These are phyloP conservation scores for Glutinoglossum americanum DNA, from an alignment of 495 filamentous ascomycete genomes.

Conservation along the genomic window DNA sequence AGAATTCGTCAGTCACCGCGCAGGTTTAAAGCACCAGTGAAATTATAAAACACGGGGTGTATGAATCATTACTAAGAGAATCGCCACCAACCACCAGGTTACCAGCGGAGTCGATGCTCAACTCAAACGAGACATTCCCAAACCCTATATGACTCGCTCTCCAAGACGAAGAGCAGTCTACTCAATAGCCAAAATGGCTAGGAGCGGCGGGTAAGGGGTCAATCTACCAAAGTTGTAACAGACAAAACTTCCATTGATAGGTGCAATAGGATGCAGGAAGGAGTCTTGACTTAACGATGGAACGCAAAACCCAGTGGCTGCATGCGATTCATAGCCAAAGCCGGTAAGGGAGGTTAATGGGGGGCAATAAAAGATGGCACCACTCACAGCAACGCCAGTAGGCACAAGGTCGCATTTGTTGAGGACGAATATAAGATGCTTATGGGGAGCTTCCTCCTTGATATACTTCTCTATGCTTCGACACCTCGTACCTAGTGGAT, in stretches of 20 bases:
- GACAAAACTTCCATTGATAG: conserved; percentile 50
- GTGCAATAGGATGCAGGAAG: conserved; percentile 31
- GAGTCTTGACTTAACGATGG: conserved; percentile 91
- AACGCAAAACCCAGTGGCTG: conserved; percentile 5
- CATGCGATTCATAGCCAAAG: background rate
- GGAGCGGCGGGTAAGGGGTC: conserved; percentile 47
- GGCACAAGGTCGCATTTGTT: conserved; percentile 98
- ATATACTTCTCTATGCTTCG: conserved; percentile 86
- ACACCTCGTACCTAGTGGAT: conserved; percentile 79
- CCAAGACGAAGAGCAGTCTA: conserved; percentile 74
- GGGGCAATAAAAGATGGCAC: conserved; percentile 6
- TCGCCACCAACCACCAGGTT: conserved; percentile 34
- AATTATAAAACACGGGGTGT: conserved; percentile 32
- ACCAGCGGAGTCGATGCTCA: conserved; percentile 41
- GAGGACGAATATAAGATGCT: conserved; percentile 76
- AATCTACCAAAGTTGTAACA: conserved; percentile 99
- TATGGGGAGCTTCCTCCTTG: conserved; percentile 77
- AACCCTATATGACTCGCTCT: conserved; percentile 31
- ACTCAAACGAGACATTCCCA: conserved; percentile 65
- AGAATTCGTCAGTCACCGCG: conserved; percentile 20
- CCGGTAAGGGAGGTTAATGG: conserved; percentile 1
- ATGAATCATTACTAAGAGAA: conserved; percentile 98
- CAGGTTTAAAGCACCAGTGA: background rate
- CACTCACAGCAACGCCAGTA: conserved; percentile 79
- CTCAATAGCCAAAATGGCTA: conserved; percentile 35